Evolutionary conservation across 1,139 yeast genomes (phyloP).

Genomic region (Yamadazyma epiphylla): DNA sequence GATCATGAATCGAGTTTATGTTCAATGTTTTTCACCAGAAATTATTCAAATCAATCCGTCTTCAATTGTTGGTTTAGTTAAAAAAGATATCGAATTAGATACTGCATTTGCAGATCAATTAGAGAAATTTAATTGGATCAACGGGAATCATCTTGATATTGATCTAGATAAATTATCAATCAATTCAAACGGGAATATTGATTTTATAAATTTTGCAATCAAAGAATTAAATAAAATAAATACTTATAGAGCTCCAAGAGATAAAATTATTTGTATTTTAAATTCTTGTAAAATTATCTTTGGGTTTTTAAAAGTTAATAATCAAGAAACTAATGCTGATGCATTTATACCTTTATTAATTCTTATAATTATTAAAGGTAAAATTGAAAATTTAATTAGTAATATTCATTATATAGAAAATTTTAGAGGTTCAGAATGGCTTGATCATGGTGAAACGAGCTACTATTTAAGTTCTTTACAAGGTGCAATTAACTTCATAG

Average conservation of each 20-base stretch:
- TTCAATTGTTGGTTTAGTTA: conserved; percentile 7
- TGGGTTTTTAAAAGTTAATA: conserved; percentile 73
- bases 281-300: conserved; percentile 92
- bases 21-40: conserved; percentile 77
- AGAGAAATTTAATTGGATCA: conserved; percentile 69
- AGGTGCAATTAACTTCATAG: conserved; percentile 78
- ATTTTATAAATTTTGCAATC: conserved; percentile 69
- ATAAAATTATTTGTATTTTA: conserved; percentile 84
- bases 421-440: conserved; percentile 70
- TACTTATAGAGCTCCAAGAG: conserved; percentile 87
- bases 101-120: conserved; percentile 51
- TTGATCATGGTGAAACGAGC: conserved; percentile 76
- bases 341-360: conserved; percentile 85
- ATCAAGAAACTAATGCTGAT: conserved; percentile 81
- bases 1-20: conserved; percentile 81
- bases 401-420: conserved; percentile 83
- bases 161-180: conserved; percentile 37
- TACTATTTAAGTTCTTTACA: conserved; percentile 84
- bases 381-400: conserved; percentile 60
- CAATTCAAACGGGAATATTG: conserved; percentile 28
- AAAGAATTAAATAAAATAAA: conserved; percentile 73
- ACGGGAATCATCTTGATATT: conserved; percentile 77
- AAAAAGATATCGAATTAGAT: conserved; percentile 63
- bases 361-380: conserved; percentile 69
- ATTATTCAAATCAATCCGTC: conserved; percentile 30